phyloP scores from a whole-genome alignment of 2,329 filamentous ascomycete genomes.

The Fusarium nurragi region DNA sequence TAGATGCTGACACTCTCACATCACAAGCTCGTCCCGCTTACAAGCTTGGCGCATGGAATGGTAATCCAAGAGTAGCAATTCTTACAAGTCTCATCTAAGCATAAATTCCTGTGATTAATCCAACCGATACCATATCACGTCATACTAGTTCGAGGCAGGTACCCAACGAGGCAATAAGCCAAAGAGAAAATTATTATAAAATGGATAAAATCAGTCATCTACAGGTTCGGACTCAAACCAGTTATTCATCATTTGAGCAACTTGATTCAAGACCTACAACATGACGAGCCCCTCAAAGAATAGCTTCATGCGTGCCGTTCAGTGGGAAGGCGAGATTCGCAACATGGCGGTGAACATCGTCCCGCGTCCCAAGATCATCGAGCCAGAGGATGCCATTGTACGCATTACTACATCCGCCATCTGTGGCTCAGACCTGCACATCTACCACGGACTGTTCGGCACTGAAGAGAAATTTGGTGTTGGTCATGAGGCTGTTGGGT shows the following conservation, averaged over 20 bases:
- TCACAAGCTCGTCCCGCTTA: no score
- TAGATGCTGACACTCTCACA: no score
- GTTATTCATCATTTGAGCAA: rapidly evolving
- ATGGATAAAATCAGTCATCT: rapidly evolving
- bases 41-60: no score
- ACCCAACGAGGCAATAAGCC: rapidly evolving
- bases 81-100: slow-evolving; percentile 16
- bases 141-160: neutral
- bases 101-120: neutral
- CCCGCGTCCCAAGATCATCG: neutral
- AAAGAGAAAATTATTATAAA: rapidly evolving
- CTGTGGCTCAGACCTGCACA: slow-evolving; percentile 10
- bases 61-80: neutral
- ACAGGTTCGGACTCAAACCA: rapidly evolving
- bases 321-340: slow-evolving; percentile 18
- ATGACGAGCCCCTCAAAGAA: neutral
- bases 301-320: slow-evolving; percentile 13
- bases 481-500: slow-evolving; percentile 2
- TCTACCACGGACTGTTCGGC: slow-evolving; percentile 1
- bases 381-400: slow-evolving; percentile 15
- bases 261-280: rapidly evolving
- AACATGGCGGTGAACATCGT: slow-evolving; percentile 22
- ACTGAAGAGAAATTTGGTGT: neutral
- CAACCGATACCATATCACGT: neutral
- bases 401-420: slow-evolving; percentile 13